Percentiles rank a stretch among this genome's conserved stretches.
These are phyloP conservation scores for Fusarium sublunatum DNA, from an alignment of 2,329 filamentous ascomycete species.

Conservation along the genomic window DNA sequence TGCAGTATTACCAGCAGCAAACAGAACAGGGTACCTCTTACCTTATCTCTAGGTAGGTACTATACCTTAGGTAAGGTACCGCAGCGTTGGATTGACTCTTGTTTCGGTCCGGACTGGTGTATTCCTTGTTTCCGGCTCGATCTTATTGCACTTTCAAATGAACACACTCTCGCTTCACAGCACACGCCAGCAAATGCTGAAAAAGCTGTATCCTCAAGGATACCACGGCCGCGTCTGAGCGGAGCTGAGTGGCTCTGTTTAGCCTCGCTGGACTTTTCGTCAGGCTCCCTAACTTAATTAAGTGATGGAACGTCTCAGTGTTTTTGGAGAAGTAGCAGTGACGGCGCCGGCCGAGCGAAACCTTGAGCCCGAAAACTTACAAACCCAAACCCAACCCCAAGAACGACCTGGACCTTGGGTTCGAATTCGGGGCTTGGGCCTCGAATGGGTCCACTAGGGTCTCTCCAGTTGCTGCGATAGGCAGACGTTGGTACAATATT, in stretches of 20 bases:
- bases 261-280: constrained; percentile 32
- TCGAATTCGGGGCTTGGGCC: constrained; percentile 24
- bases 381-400: constrained; percentile 28
- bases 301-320: constrained; percentile 20
- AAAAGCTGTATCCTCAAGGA: constrained; percentile 19
- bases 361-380: constrained; percentile 32
- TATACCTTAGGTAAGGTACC: neutral
- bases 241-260: constrained; percentile 25
- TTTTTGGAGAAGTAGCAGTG: constrained; percentile 16
- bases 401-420: constrained; percentile 24
- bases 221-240: constrained; percentile 29
- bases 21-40: constrained; percentile 16
- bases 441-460: constrained; percentile 28
- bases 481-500: neutral
- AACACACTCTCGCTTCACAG: neutral
- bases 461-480: constrained; percentile 10
- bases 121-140: constrained; percentile 5
- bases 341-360: constrained; percentile 30
- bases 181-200: constrained; percentile 17
- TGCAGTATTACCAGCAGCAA: constrained; percentile 33
- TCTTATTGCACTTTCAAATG: constrained; percentile 6
- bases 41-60: constrained; percentile 3
- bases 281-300: constrained; percentile 23
- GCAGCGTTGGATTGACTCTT: constrained; percentile 6
- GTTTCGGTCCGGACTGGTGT: neutral